Percentiles rank a stretch among this genome's conserved stretches.
phyloP scores from a whole-genome alignment of 1,284 basidiomycete genomes.

The Ustilago loliicola region DNA sequence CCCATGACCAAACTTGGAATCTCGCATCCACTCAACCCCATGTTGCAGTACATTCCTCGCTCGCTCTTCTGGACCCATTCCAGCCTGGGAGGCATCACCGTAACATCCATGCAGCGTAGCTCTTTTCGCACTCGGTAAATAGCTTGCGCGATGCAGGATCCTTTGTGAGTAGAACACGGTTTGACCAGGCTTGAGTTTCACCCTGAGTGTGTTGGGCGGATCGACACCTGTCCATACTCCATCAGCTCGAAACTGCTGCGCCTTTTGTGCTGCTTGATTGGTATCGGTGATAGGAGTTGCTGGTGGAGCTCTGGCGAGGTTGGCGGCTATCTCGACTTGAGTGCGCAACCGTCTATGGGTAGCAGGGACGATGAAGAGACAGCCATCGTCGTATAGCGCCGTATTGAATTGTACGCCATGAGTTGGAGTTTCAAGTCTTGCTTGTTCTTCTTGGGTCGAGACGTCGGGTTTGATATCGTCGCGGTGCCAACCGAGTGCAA shows the following conservation, averaged over 20 bases:
- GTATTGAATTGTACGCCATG: constrained; percentile 87
- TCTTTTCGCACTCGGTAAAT: constrained; percentile 75
- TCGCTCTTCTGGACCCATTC: constrained; percentile 71
- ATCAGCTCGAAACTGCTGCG: constrained; percentile 67
- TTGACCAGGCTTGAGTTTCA: constrained; percentile 79
- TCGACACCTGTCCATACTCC: constrained; percentile 76
- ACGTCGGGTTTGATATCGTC: constrained; percentile 81
- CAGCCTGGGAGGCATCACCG: constrained; percentile 71
- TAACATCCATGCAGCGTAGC: constrained; percentile 82
- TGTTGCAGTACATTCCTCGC: constrained; percentile 83
- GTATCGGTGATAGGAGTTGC: constrained; percentile 19
- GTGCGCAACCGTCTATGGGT: constrained; percentile 78
- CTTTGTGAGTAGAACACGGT: constrained; percentile 86
- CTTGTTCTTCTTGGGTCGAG: constrained; percentile 77
- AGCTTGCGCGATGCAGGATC: constrained; percentile 81
- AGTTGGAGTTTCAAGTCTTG: constrained; percentile 77
- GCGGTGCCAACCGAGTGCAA: constrained; percentile 85
- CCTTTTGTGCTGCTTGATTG: background rate
- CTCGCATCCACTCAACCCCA: constrained; percentile 81
- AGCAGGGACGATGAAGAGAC: constrained; percentile 81
- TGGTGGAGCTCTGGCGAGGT: constrained; percentile 45
- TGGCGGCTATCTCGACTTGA: constrained; percentile 73
- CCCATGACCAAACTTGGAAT: constrained; percentile 74
- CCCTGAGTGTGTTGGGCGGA: constrained; percentile 75
- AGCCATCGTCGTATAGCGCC: constrained; percentile 81